These are phyloP conservation scores for Croton setiger DNA, from an alignment of 441 rosid species.

Conservation along the genomic window DNA sequence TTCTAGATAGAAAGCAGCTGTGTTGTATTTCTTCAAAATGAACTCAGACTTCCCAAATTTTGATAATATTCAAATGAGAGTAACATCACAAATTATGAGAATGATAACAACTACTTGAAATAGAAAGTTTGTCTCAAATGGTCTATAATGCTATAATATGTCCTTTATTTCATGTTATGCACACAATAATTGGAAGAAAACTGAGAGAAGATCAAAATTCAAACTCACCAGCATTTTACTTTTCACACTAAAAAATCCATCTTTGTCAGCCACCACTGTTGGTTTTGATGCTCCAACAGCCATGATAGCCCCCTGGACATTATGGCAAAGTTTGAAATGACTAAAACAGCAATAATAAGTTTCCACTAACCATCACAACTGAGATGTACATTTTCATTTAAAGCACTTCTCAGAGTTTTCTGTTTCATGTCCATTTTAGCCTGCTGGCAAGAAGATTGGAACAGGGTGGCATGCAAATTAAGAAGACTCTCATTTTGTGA, in stretches of 20 bases:
- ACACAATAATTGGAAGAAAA: not conserved
- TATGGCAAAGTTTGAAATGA: slow-evolving; percentile 20
- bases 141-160: not conserved
- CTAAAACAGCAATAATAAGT: slow-evolving; percentile 1
- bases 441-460: not conserved
- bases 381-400: not conserved
- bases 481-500: not conserved
- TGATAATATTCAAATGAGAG: not conserved
- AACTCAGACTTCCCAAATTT: not conserved
- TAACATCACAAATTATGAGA: not conserved
- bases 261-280: slow-evolving; percentile 74
- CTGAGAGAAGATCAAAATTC: slow-evolving; percentile 4
- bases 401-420: not conserved
- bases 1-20: not conserved
- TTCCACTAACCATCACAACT: not conserved
- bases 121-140: not conserved
- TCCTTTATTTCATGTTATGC: not conserved
- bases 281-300: slow-evolving; percentile 99
- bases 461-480: not conserved
- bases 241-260: slow-evolving; percentile 87
- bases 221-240: slow-evolving; percentile 83
- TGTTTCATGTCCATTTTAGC: not conserved
- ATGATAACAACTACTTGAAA: not conserved
- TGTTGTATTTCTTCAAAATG: not conserved
- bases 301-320: slow-evolving; percentile 93